Percentiles rank a stretch among this genome's conserved stretches.
These are phyloP conservation scores for Conticribra guillardii DNA, from an alignment of 108 stramenopile species.

Conservation along the genomic window DNA sequence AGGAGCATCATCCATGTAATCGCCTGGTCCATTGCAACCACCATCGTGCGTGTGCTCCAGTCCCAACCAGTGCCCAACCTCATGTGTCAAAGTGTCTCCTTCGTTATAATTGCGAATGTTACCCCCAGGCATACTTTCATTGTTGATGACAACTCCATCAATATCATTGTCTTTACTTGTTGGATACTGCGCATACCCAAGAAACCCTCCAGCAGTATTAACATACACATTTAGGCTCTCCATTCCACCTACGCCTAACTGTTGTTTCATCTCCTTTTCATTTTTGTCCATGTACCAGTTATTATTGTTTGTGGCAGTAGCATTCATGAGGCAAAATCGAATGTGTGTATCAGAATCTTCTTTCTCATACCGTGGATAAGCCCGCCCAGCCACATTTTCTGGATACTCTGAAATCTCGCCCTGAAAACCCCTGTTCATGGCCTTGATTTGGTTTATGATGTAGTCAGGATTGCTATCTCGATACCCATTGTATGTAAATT, in stretches of 20 bases:
- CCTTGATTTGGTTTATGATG: conserved; percentile 10
- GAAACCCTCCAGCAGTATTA: neutral
- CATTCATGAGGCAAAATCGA: neutral
- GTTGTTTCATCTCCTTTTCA: conserved; percentile 8
- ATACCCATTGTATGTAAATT: neutral
- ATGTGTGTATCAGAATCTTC: neutral
- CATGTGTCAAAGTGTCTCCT: conserved; percentile 48
- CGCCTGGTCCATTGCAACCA: conserved; percentile 21
- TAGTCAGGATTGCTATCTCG: conserved; percentile 3
- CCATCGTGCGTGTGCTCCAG: conserved; percentile 40
- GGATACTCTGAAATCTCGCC: neutral
- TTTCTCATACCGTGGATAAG: neutral
- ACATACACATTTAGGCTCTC: conserved; percentile 30
- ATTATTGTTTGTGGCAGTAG: neutral
- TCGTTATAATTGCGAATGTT: conserved; percentile 11
- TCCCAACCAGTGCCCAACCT: conserved; percentile 59
- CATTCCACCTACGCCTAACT: neutral
- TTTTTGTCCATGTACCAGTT: conserved; percentile 5
- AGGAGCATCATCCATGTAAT: conserved; percentile 42
- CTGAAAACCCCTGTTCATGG: neutral
- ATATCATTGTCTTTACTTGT: neutral
- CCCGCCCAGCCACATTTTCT: neutral
- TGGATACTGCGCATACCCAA: conserved; percentile 17
- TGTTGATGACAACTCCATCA: conserved; percentile 8
- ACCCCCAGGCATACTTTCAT: conserved; percentile 5